These are phyloP conservation scores for Leccinellum rugosiceps DNA, from an alignment of 768 basidiomycete species.

Conservation along the genomic window DNA sequence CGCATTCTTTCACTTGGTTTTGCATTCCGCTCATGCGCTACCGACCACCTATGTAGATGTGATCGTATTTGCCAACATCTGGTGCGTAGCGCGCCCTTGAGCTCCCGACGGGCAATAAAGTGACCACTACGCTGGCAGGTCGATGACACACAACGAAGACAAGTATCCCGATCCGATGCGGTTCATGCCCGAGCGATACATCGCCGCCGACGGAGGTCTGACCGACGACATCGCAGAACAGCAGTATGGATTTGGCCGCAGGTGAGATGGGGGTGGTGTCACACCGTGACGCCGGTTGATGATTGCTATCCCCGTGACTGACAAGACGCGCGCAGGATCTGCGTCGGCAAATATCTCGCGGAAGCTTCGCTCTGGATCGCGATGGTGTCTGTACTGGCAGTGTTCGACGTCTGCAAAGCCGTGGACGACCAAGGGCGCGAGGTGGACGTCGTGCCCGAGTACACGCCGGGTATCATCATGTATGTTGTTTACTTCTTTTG, in stretches of 20 bases:
- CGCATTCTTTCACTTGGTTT: not conserved
- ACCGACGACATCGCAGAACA: constrained; percentile 18
- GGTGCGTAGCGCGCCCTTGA: no score
- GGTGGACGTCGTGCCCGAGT: constrained; percentile 25
- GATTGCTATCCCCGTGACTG: not conserved
- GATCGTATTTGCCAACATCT: constrained; percentile 21
- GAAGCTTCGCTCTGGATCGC: constrained; percentile 26
- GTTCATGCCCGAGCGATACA: constrained; percentile 22
- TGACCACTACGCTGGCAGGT: constrained; percentile 9
- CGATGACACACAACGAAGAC: constrained; percentile 25
- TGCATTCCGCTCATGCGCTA: not conserved
- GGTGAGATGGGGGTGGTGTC: not conserved
- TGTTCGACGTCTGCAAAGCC: constrained; percentile 30
- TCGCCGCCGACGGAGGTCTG: constrained; percentile 12
- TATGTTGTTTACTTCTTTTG: not conserved
- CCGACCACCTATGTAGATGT: constrained; percentile 12
- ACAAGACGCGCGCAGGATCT: constrained; percentile 13
- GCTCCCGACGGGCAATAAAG: no score
- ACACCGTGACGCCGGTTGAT: not conserved
- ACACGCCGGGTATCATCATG: constrained; percentile 27
- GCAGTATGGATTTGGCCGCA: constrained; percentile 26
- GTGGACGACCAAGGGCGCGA: constrained; percentile 30
- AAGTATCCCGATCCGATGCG: constrained; percentile 21
- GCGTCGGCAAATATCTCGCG: constrained; percentile 27
- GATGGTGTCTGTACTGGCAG: constrained; percentile 24